Evolutionary conservation across 202 grass and related monocot genomes (phyloP).

Genomic region (Tripidium arundinaceum): DNA sequence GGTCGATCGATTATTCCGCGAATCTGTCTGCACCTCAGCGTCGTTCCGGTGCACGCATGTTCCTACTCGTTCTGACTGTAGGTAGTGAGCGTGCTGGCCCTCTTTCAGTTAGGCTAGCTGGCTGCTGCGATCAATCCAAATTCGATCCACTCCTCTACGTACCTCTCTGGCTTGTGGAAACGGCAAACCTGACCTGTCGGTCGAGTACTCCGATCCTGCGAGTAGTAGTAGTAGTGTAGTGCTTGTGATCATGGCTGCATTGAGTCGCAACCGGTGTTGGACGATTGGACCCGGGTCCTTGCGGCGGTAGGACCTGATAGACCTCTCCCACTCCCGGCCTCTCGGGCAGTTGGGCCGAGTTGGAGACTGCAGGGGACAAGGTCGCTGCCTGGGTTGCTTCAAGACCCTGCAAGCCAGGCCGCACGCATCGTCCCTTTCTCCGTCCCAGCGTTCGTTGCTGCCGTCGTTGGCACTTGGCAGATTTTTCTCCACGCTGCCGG

Average conservation of each 20-base stretch:
- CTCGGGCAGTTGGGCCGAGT: neutral
- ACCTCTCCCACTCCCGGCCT: no score
- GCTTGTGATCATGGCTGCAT: neutral
- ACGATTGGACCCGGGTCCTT: slow-evolving; percentile 28
- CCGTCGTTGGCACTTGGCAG: no score
- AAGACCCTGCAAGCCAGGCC: neutral
- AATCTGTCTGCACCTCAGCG: no score
- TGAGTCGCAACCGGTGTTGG: neutral
- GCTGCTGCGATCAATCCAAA: neutral
- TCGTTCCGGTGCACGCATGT: no score
- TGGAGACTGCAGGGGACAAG: neutral
- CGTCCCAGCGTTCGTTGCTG: neutral
- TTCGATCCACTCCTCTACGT: no score
- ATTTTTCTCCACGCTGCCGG: neutral
- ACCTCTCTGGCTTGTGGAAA: neutral
- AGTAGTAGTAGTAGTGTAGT: neutral
- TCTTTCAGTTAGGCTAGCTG: neutral
- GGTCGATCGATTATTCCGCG: no score
- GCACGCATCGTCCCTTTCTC: neutral
- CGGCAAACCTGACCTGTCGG: no score
- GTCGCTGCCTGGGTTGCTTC: neutral
- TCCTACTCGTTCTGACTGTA: no score
- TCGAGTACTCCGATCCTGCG: no score
- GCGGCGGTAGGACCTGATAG: no score
- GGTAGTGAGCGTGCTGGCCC: neutral